Evolutionary conservation across 768 basidiomycete species (phyloP).

Genomic region (Agaricus blazei): DNA sequence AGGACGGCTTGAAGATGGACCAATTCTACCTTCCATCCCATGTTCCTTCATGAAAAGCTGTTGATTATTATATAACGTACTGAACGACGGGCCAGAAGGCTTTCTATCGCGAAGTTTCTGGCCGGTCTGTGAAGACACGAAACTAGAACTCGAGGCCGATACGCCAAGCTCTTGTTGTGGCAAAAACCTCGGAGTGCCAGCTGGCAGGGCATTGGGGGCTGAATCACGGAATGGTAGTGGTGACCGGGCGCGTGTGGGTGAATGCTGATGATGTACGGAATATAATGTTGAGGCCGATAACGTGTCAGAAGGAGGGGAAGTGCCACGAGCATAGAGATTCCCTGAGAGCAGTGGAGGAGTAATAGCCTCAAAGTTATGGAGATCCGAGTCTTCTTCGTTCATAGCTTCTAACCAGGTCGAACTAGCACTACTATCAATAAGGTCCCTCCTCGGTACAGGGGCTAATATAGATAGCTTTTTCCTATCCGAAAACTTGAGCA

Average conservation of each 20-base stretch:
- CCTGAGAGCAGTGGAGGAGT: conserved; percentile 16
- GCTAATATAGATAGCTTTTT: conserved; percentile 39
- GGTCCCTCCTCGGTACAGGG: conserved; percentile 62
- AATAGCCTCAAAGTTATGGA: conserved; percentile 24
- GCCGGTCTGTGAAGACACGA: not conserved
- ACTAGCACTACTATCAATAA: conserved; percentile 54
- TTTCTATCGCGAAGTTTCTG: not conserved
- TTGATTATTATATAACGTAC: conserved; percentile 32
- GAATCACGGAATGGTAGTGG: not conserved
- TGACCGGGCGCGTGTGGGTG: not conserved
- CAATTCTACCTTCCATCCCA: conserved; percentile 12
- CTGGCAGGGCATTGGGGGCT: not conserved
- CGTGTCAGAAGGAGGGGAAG: not conserved
- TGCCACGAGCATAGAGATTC: not conserved
- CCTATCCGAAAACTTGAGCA: not conserved
- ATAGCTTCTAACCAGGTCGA: conserved; percentile 46
- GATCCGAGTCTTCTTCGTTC: conserved; percentile 14
- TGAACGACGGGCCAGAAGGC: conserved; percentile 24
- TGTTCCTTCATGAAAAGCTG: conserved; percentile 17
- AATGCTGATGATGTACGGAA: not conserved
- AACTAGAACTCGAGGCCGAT: not conserved
- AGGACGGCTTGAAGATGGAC: conserved; percentile 1
- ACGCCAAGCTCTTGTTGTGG: not conserved
- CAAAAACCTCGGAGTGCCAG: not conserved
- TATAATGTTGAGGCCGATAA: not conserved